A percentile compares a stretch with the other conserved stretches of the same genome.
phyloP scores from a whole-genome alignment of 768 basidiomycete species.

The Flagelloscypha sp. region DNA sequence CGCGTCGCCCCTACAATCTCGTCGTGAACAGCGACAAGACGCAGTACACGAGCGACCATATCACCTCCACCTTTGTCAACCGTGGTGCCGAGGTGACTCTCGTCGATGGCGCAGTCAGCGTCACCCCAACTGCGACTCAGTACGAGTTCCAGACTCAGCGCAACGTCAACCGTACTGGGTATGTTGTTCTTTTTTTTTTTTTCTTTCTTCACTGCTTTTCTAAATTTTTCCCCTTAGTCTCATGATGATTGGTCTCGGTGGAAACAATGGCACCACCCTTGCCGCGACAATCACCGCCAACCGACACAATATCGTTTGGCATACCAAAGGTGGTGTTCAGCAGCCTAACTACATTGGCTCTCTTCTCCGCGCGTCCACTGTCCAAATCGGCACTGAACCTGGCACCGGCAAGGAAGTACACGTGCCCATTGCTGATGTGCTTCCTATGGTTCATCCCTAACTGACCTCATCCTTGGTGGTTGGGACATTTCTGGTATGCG shows the following conservation, averaged over 20 bases:
- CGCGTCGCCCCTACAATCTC: slow-evolving; percentile 66
- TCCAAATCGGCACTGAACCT: slow-evolving; percentile 81
- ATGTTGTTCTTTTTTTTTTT: slow-evolving; percentile 22
- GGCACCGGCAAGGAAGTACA: slow-evolving; percentile 81
- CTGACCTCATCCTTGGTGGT: slow-evolving; percentile 92
- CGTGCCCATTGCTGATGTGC: slow-evolving; percentile 84
- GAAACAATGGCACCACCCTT: slow-evolving; percentile 95
- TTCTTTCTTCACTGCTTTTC: slow-evolving; percentile 9
- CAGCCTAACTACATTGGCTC: slow-evolving; percentile 98
- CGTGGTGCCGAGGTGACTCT: slow-evolving; percentile 67
- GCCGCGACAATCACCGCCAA: slow-evolving; percentile 94
- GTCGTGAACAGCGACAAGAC: slow-evolving; percentile 79
- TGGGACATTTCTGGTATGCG: slow-evolving; percentile 91
- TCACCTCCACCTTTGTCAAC: slow-evolving; percentile 76
- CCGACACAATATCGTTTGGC: slow-evolving; percentile 89
- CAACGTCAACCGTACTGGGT: slow-evolving; percentile 89
- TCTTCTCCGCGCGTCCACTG: slow-evolving; percentile 89
- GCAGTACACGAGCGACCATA: slow-evolving; percentile 70
- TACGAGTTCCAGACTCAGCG: slow-evolving; percentile 90
- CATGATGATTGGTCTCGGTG: slow-evolving; percentile 95
- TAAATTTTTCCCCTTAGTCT: slow-evolving; percentile 42
- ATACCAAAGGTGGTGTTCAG: slow-evolving; percentile 85
- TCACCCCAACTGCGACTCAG: slow-evolving; percentile 71
- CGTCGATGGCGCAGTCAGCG: slow-evolving; percentile 63
- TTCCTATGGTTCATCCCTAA: slow-evolving; percentile 98